Evolutionary conservation across 1,284 basidiomycete genomes (phyloP).

Genomic region (Phellopilus nigrolimitatus): DNA sequence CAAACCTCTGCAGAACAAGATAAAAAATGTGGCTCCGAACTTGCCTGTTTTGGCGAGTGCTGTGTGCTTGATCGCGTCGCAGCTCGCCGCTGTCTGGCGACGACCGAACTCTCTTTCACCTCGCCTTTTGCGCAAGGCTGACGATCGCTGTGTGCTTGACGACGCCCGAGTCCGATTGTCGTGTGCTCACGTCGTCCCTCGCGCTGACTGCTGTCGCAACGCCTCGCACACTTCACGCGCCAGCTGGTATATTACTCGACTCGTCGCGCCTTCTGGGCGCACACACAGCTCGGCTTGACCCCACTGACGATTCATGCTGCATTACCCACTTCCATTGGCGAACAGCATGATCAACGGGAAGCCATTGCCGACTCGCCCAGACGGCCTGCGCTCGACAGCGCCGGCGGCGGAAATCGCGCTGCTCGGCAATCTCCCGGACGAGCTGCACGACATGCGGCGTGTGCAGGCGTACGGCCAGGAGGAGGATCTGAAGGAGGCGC

Average conservation of each 20-base stretch:
- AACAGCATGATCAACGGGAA: not conserved
- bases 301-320: slow-evolving; percentile 2
- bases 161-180: too few species aligned
- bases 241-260: not conserved
- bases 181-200: too few species aligned
- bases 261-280: not conserved
- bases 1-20: too few species aligned
- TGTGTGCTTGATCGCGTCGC: too few species aligned
- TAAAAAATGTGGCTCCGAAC: too few species aligned
- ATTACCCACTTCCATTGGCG: not conserved
- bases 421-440: slow-evolving; percentile 58
- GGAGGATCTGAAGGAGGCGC: slow-evolving; percentile 65
- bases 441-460: slow-evolving; percentile 60
- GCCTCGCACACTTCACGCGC: not conserved
- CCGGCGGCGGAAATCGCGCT: slow-evolving; percentile 37
- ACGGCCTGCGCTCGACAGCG: slow-evolving; percentile 41
- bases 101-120: too few species aligned
- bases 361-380: slow-evolving; percentile 33
- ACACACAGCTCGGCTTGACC: too few species aligned
- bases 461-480: slow-evolving; percentile 68
- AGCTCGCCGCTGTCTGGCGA: too few species aligned
- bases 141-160: too few species aligned
- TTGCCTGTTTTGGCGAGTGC: too few species aligned
- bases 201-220: not conserved
- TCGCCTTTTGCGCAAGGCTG: too few species aligned